Conservation (phyloP, 495 filamentous ascomycete genomes). For the Talaromyces stipitatus region DNA sequence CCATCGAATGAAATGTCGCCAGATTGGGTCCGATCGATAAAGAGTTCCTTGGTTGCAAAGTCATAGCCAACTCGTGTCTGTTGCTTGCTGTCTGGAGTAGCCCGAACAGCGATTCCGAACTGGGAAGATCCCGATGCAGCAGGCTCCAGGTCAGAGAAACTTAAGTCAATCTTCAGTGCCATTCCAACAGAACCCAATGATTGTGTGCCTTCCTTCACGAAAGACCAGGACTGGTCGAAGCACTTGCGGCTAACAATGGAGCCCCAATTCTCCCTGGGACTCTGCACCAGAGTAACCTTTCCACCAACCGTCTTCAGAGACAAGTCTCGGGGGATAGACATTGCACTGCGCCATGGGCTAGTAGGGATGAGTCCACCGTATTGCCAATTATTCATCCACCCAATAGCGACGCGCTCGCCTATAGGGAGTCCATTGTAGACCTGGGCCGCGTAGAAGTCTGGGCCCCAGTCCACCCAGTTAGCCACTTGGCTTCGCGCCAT, state of each 20-base stretch:
- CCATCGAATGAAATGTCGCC: conserved; percentile 18
- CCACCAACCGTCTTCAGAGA: conserved; percentile 16
- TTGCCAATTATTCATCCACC: conserved; percentile 57
- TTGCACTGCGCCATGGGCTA: conserved; percentile 43
- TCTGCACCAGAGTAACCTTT: conserved; percentile 17
- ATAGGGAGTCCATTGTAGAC: conserved; percentile 38
- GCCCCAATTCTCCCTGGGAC: conserved; percentile 13
- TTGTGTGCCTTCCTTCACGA: background rate
- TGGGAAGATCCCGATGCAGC: conserved; percentile 2
- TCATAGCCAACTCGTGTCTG: conserved; percentile 37
- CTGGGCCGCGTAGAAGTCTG: conserved; percentile 52
- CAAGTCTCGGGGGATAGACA: conserved; percentile 41
- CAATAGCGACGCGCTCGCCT: conserved; percentile 36
- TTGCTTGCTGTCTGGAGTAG: conserved; percentile 24
- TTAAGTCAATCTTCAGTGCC: conserved; percentile 17
- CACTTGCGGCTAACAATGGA: conserved; percentile 6
- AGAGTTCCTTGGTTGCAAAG: conserved; percentile 26
- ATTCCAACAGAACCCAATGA: conserved; percentile 8
- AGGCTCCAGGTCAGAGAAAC: conserved; percentile 12
- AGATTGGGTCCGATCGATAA: conserved; percentile 21
- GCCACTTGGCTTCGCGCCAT: background rate
- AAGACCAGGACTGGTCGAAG: conserved; percentile 6
- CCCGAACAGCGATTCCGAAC: conserved; percentile 22
- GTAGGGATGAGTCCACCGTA: conserved; percentile 38
- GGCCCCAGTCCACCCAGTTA: conserved; percentile 45